phyloP scores from a whole-genome alignment of 345 rosid species.

The Noccaea bulbosa region DNA sequence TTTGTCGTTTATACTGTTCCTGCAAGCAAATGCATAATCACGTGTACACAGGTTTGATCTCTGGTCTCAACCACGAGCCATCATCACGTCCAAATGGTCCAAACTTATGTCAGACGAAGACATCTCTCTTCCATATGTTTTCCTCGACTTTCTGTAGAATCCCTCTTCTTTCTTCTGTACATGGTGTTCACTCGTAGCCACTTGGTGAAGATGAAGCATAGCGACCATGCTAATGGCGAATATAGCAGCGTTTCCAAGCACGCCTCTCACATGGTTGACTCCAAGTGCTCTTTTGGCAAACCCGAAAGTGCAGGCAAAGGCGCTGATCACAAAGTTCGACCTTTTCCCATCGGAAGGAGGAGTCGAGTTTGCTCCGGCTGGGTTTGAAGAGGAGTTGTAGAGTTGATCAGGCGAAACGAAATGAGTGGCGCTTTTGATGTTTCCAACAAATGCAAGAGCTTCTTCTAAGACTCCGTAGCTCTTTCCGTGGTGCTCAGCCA shows the following conservation, averaged over 20 bases:
- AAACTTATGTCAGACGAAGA: conserved; percentile 46
- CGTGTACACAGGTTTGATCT: conserved; percentile 27
- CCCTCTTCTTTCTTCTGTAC: conserved; percentile 47
- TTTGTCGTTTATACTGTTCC: conserved; percentile 1
- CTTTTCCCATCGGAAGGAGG: conserved; percentile 36
- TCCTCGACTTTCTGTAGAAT: conserved; percentile 45
- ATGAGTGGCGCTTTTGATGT: conserved; percentile 53
- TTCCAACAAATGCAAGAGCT: conserved; percentile 84
- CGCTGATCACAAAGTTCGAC: conserved; percentile 50
- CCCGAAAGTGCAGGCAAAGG: conserved; percentile 60
- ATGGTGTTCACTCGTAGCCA: conserved; percentile 48
- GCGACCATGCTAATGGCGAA: conserved; percentile 80
- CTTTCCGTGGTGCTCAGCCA: conserved; percentile 85
- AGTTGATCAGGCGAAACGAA: conserved; percentile 68
- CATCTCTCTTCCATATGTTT: conserved; percentile 42
- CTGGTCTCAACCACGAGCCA: conserved; percentile 69
- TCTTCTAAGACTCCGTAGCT: conserved; percentile 86
- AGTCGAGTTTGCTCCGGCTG: conserved; percentile 44
- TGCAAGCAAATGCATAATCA: conserved; percentile 19
- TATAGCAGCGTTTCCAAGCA: conserved; percentile 79
- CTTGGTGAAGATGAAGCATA: conserved; percentile 70
- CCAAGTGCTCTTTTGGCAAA: conserved; percentile 64
- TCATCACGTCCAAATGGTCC: conserved; percentile 71
- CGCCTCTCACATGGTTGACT: conserved; percentile 62
- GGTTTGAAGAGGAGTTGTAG: conserved; percentile 45